phyloP scores from a whole-genome alignment of 305 asterid species.

The Andrographis paniculata region DNA sequence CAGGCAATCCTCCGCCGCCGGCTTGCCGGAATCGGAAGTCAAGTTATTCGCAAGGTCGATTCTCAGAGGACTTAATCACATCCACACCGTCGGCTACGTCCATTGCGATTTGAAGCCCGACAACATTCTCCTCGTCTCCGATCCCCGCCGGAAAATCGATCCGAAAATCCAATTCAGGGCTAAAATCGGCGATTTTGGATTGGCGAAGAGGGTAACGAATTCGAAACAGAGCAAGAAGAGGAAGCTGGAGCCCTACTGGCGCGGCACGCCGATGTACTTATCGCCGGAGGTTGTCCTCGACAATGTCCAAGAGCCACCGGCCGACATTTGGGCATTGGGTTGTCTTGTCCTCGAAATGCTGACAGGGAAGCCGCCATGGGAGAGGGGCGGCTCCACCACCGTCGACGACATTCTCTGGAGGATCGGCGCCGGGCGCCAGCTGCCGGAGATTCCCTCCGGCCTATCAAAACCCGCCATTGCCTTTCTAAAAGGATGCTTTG shows the following conservation, averaged over 20 bases:
- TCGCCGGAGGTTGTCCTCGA: constrained; percentile 78
- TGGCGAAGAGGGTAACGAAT: constrained; percentile 74
- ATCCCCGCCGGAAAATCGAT: neutral
- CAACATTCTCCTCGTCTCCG: constrained; percentile 47
- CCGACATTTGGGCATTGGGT: constrained; percentile 87
- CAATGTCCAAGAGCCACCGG: constrained; percentile 54
- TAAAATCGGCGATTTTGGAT: constrained; percentile 80
- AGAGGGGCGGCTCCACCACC: constrained; percentile 19
- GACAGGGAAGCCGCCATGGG: constrained; percentile 72
- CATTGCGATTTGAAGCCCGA: constrained; percentile 94
- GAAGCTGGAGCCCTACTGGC: constrained; percentile 60
- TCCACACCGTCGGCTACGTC: constrained; percentile 65
- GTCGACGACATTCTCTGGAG: constrained; percentile 37
- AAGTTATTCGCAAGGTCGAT: constrained; percentile 48
- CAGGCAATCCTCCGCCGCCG: constrained; percentile 31
- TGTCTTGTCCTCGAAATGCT: constrained; percentile 81
- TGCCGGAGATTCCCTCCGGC: constrained; percentile 43
- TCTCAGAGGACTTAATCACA: constrained; percentile 51
- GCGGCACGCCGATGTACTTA: constrained; percentile 81
- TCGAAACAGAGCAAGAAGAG: constrained; percentile 56
- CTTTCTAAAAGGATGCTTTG: constrained; percentile 79
- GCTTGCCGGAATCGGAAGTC: constrained; percentile 58
- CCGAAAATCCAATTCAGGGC: constrained; percentile 36
- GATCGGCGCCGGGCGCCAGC: constrained; percentile 42
- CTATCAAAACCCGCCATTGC: constrained; percentile 54